Evolutionary conservation across 495 filamentous ascomycete species (phyloP).

Genomic region (Neurospora sp.): DNA sequence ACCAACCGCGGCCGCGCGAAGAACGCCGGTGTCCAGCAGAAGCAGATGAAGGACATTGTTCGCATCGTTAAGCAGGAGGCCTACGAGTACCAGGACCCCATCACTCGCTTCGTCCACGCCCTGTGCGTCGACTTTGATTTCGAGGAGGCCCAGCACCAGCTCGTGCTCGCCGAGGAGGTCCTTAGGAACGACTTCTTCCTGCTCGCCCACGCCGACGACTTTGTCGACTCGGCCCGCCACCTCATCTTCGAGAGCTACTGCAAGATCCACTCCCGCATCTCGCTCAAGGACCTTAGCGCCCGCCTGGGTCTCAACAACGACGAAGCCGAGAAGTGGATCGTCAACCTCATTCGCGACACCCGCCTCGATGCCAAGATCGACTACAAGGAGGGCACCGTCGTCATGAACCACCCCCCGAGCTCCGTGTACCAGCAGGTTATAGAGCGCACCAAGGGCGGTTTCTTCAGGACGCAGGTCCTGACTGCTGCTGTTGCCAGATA

Average conservation of each 20-base stretch:
- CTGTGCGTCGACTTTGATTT: constrained; percentile 98
- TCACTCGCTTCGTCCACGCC: constrained; percentile 92
- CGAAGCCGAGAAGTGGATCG: constrained; percentile 99
- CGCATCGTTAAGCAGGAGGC: constrained; percentile 90
- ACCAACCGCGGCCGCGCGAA: constrained; percentile 79
- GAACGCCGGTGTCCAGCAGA: constrained; percentile 83
- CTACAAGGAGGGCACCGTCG: constrained; percentile 94
- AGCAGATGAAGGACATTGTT: constrained; percentile 93
- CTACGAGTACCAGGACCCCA: constrained; percentile 93
- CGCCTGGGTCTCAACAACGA: constrained; percentile 82
- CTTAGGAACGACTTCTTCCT: constrained; percentile 94
- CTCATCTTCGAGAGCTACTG: constrained; percentile 97
- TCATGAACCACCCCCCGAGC: constrained; percentile 98
- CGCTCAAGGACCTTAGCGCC: constrained; percentile 91
- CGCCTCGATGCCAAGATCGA: constrained; percentile 98
- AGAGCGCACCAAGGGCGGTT: constrained; percentile 88
- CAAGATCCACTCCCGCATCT: constrained; percentile 98
- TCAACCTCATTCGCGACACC: constrained; percentile 96
- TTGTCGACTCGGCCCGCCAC: constrained; percentile 90
- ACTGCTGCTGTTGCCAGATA: constrained; percentile 45
- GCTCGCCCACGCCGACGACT: constrained; percentile 68
- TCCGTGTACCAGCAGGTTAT: constrained; percentile 99
- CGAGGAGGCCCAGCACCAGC: constrained; percentile 90
- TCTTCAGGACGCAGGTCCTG: constrained; percentile 77
- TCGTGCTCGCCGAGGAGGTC: constrained; percentile 84